A percentile compares a stretch with the other conserved stretches of the same genome.
Conservation (phyloP, 371 early-diverging fungal genomes). For the Lichtheimia ornata region DNA sequence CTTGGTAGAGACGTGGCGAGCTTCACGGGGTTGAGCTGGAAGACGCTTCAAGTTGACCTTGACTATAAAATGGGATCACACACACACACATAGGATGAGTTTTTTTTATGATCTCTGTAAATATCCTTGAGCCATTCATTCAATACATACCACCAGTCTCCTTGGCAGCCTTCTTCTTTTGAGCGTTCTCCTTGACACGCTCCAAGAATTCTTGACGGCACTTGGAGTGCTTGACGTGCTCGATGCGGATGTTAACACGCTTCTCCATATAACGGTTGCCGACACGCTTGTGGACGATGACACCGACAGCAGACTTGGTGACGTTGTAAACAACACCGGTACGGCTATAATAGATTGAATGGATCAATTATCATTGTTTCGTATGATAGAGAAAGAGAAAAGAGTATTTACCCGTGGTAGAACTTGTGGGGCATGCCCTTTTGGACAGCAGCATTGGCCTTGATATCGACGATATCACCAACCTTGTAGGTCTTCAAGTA, state of each 20-base stretch:
- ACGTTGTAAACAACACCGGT: conserved; percentile 99
- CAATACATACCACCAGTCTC: conserved; percentile 52
- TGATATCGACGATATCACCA: conserved; percentile 37
- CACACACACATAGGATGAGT: neutral
- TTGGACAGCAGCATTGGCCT: conserved; percentile 86
- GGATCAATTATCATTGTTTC: neutral
- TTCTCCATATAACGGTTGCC: conserved; percentile 98
- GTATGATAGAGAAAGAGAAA: conserved; percentile 1
- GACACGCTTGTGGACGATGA: conserved; percentile 98
- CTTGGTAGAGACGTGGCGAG: conserved; percentile 87
- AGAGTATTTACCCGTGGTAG: conserved; percentile 92
- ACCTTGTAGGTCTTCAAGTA: conserved; percentile 98
- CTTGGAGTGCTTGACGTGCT: conserved; percentile 99
- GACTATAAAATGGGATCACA: conserved; percentile 30
- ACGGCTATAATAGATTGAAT: conserved; percentile 55
- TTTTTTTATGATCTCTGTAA: neutral
- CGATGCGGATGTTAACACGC: conserved; percentile 96
- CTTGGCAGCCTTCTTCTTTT: conserved; percentile 80
- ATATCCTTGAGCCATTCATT: neutral
- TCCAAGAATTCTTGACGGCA: conserved; percentile 98
- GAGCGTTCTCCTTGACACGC: conserved; percentile 95
- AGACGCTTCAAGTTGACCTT: conserved; percentile 88
- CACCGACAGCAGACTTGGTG: conserved; percentile 97
- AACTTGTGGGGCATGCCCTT: conserved; percentile 99
- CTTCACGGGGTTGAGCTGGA: conserved; percentile 91